phyloP scores from a whole-genome alignment of 2,329 filamentous ascomycete species.

The Botrytis medusae region DNA sequence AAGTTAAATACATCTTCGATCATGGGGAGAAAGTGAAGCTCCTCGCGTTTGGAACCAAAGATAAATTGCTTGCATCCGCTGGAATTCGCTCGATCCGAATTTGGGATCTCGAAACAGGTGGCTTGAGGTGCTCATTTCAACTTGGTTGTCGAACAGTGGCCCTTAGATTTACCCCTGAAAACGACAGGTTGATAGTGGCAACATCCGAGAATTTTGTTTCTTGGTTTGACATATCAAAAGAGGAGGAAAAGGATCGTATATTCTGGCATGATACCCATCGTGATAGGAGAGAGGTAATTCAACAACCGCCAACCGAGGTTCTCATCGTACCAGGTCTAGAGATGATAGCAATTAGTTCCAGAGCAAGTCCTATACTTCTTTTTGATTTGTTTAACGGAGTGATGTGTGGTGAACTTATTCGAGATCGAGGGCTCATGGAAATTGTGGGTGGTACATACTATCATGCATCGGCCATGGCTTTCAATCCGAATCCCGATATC shows the following conservation, averaged over 20 bases:
- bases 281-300: background rate
- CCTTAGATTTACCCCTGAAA: background rate
- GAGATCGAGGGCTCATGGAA: background rate
- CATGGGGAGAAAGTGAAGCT: background rate
- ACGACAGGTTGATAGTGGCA: background rate
- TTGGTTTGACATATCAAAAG: background rate
- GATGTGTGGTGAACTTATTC: background rate
- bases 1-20: background rate
- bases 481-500: background rate
- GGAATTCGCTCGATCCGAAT: background rate
- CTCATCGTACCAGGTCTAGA: background rate
- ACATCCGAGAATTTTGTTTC: background rate
- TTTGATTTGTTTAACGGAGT: background rate
- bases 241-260: background rate
- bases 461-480: background rate
- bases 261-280: background rate
- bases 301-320: background rate
- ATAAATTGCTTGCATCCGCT: background rate
- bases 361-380: background rate
- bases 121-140: background rate
- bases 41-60: background rate
- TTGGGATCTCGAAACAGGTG: background rate
- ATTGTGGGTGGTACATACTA: background rate
- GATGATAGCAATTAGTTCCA: background rate
- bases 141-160: background rate